These are phyloP conservation scores for Tolypocladium guangdongense DNA, from an alignment of 2,329 filamentous ascomycete genomes.

Conservation along the genomic window DNA sequence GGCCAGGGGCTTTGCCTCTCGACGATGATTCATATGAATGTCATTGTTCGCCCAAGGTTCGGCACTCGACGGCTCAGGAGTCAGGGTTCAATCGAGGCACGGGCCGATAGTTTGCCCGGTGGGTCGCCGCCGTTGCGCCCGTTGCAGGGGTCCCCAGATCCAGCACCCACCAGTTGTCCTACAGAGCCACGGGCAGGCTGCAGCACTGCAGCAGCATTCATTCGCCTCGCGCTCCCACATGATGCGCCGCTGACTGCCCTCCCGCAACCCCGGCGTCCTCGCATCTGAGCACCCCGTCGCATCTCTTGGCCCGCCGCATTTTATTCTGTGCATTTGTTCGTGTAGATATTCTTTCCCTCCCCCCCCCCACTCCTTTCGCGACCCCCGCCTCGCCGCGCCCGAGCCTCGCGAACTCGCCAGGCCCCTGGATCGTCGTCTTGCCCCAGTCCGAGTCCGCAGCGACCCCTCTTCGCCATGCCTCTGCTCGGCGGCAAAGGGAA, in stretches of 20 bases:
- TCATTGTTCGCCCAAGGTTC: too few species aligned
- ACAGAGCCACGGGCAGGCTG: neutral
- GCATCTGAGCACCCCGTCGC: neutral
- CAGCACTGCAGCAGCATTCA: neutral
- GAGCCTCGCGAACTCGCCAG: neutral
- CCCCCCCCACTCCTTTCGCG: neutral
- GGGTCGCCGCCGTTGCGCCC: neutral
- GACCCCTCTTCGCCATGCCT: conserved; percentile 17
- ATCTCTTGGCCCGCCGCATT: neutral
- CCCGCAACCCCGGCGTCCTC: neutral
- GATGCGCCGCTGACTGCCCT: neutral
- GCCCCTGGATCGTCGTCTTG: neutral
- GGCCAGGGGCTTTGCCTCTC: too few species aligned
- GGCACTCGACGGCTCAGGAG: too few species aligned
- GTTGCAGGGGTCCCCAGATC: too few species aligned
- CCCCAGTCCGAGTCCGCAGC: neutral
- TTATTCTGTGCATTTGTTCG: neutral
- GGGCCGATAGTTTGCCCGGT: neutral
- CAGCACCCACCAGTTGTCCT: neutral
- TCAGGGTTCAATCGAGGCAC: too few species aligned
- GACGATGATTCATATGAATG: too few species aligned
- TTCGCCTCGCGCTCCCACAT: neutral
- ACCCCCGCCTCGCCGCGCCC: neutral
- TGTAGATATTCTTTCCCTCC: neutral
- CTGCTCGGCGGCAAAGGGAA: conserved; percentile 28